Evolutionary conservation across 75 land plant species (phyloP).

Genomic region (Picea sitchensis): DNA sequence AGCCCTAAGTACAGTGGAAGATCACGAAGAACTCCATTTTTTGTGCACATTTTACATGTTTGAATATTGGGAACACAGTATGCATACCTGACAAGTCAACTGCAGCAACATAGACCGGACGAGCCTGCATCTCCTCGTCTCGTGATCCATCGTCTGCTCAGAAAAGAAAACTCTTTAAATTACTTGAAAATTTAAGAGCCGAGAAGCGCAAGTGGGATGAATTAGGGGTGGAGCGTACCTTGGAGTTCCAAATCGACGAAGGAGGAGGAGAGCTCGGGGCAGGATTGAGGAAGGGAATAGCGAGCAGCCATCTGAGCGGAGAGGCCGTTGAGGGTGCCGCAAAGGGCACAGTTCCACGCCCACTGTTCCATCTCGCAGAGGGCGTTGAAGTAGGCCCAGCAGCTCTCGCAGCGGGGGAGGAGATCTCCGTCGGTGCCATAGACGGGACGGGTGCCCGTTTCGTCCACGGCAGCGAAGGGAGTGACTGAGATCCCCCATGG

Average conservation of each 20-base stretch:
- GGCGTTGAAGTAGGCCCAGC: slow-evolving; percentile 89
- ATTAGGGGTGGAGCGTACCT: too few species aligned
- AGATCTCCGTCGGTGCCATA: slow-evolving; percentile 54
- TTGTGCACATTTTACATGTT: too few species aligned
- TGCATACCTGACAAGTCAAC: slow-evolving; percentile 86
- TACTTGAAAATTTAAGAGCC: too few species aligned
- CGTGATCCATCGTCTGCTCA: slow-evolving; percentile 51
- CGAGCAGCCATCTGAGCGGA: slow-evolving; percentile 46
- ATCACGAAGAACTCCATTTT: too few species aligned
- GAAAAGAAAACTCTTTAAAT: not conserved
- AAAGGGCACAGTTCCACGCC: slow-evolving; percentile 87
- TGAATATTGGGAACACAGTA: too few species aligned
- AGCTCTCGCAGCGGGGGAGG: slow-evolving; percentile 95
- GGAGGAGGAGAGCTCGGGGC: slow-evolving; percentile 83
- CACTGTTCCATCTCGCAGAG: slow-evolving; percentile 87
- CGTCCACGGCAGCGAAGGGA: slow-evolving; percentile 83
- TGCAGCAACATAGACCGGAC: slow-evolving; percentile 98
- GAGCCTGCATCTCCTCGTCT: slow-evolving; percentile 55
- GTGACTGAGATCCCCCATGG: slow-evolving; percentile 92
- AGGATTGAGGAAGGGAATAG: slow-evolving; percentile 43
- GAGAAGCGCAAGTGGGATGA: too few species aligned
- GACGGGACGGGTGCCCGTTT: slow-evolving; percentile 59
- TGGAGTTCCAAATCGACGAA: slow-evolving; percentile 81
- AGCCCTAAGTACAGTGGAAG: too few species aligned
- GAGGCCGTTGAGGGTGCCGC: slow-evolving; percentile 75